Evolutionary conservation across 139 green algal genomes (phyloP).

Genomic region (Desmodesmus armatus): DNA sequence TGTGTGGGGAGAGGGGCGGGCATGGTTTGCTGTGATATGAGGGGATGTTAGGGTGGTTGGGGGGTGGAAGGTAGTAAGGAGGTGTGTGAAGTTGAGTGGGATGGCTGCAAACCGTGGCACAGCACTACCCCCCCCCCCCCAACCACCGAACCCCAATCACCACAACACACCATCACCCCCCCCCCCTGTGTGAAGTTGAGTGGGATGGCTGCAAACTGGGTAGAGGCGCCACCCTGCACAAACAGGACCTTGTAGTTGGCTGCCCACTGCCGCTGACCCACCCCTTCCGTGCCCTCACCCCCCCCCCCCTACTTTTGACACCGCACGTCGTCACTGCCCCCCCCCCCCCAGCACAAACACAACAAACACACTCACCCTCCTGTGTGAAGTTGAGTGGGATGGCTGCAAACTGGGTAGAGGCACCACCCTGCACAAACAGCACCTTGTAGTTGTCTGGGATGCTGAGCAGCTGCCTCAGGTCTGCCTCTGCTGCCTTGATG

Average conservation of each 20-base stretch:
- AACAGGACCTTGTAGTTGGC: constrained; percentile 94
- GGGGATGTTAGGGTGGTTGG: too few species aligned
- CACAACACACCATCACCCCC: too few species aligned
- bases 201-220: constrained; percentile 94
- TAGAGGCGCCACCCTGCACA: constrained; percentile 86
- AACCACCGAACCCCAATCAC: too few species aligned
- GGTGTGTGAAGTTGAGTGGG: constrained; percentile 90
- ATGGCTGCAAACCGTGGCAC: constrained; percentile 94
- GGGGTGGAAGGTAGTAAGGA: too few species aligned
- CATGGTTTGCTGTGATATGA: too few species aligned
- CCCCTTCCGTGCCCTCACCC: too few species aligned
- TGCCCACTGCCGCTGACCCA: too few species aligned
- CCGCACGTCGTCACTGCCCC: too few species aligned
- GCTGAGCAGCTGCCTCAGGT: constrained; percentile 91
- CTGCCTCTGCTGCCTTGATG: constrained; percentile 89
- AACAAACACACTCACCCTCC: constrained; percentile 52
- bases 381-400: constrained; percentile 93
- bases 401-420: constrained; percentile 94
- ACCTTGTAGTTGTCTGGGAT: constrained; percentile 98
- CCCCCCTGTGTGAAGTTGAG: constrained; percentile 87
- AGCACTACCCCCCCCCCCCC: too few species aligned
- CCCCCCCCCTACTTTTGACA: too few species aligned
- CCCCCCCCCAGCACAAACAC: too few species aligned
- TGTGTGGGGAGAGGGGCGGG: too few species aligned
- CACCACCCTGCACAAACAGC: constrained; percentile 80